Base-by-base conservation (phyloP, 1,284 basidiomycete genomes). In the Ganoderma boninense region DNA sequence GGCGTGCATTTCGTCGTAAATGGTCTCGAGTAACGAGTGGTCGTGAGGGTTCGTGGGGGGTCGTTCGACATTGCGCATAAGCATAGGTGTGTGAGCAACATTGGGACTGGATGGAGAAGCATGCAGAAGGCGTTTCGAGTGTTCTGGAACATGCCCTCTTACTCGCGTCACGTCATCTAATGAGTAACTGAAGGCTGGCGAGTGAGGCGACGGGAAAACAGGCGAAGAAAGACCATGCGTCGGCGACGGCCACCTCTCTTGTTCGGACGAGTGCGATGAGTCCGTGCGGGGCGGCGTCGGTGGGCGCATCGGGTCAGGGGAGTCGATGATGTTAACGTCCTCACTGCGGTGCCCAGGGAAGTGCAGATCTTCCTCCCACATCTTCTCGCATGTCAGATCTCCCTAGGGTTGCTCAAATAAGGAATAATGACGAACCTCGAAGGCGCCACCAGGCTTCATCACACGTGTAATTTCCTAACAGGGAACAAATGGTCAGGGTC, bases 321-420 rank as follows among this genome's bases (percentile, higher is more conserved):
- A 40, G 8, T 74, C 70, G 65, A 71, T 64, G 62, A 71, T 43
- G 42, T 69, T 43, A 29, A 66, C 69, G 62, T 61, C 49, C 62
- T 74, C 73, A 26, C 57, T 62, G 8, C 64, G 64, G 38, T 42
- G 65, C 16, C 91, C 91, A 2, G 91, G 91, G 75, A 92, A 92
- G 75, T 87, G 89, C 14, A 93, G 78, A 72, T 93, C 90, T 78
- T 92, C 91, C 78, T 93, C 91, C 62, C 91, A 82, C 79, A 92
- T 85, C 89, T 92, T 69, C 35, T 56, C 18, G 26, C n/a, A 68
- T 40, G 63, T 20, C 38, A 69, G 67, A 68, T 65, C 20, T 38
- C 18, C 35, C 23, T 61, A 32, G 40, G 65, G 13, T 20, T 14
- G 43, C 43, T 32, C 52, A 4, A 59, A 44, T 52, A 62, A 62